phyloP scores from a whole-genome alignment of 441 rosid species.

The Croton setiger region DNA sequence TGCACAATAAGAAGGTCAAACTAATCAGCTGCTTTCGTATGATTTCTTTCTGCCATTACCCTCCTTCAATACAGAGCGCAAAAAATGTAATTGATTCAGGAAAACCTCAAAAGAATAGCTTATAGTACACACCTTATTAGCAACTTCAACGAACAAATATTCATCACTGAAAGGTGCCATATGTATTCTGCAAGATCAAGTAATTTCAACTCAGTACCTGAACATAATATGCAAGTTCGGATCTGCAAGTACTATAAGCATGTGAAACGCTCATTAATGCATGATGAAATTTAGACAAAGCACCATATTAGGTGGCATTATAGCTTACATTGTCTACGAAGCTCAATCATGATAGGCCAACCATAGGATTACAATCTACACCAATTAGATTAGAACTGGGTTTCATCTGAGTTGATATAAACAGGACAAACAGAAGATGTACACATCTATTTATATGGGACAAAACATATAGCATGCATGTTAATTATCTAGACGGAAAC shows the following conservation, averaged over 20 bases:
- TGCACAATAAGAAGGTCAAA: neutral
- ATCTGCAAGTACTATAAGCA: neutral
- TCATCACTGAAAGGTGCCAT: conserved; percentile 99
- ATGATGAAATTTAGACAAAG: too few relatives aligned
- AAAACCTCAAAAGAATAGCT: conserved; percentile 7
- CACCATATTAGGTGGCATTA: too few relatives aligned
- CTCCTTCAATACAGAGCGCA: neutral
- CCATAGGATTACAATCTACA: neutral
- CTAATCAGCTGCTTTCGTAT: neutral
- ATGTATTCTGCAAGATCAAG: conserved; percentile 68
- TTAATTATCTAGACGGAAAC: neutral
- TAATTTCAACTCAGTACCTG: conserved; percentile 19
- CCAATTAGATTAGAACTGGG: neutral
- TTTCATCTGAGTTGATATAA: neutral
- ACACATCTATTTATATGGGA: neutral
- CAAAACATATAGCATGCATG: neutral
- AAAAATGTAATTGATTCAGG: neutral
- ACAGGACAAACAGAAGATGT: neutral
- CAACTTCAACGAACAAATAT: conserved; percentile 85
- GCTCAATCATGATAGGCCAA: neutral
- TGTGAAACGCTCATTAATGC: neutral
- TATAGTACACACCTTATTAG: conserved; percentile 73
- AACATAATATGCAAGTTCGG: neutral
- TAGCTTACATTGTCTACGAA: too few relatives aligned
- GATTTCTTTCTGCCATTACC: neutral